Percentiles rank a stretch among this genome's conserved stretches.
phyloP scores from a whole-genome alignment of 345 rosid species.

The Linum tenue region DNA sequence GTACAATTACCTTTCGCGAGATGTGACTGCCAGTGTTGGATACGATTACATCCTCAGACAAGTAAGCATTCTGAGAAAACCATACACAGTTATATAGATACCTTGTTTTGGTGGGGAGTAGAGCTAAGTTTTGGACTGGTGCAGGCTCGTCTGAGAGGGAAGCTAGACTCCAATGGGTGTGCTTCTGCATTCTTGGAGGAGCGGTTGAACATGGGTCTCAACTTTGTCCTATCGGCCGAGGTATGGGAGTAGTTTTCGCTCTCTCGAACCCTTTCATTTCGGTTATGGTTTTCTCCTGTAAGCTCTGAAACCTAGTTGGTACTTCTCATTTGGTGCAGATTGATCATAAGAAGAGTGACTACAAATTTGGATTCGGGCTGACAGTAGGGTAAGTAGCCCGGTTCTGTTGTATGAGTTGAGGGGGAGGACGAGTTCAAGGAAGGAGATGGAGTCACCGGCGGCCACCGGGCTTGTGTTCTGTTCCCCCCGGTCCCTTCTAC shows the following conservation, averaged over 20 bases:
- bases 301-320: not conserved
- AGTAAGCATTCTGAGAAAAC: conserved; percentile 30
- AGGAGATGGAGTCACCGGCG: no score
- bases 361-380: conserved; percentile 90
- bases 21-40: conserved; percentile 80
- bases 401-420: not conserved
- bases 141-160: conserved; percentile 90
- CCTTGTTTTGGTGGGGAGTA: not conserved
- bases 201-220: conserved; percentile 82
- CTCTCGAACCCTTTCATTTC: not conserved
- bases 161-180: conserved; percentile 88
- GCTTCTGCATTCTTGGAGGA: conserved; percentile 79
- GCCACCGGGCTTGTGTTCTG: no score
- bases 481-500: no score
- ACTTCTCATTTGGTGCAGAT: conserved; percentile 37
- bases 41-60: conserved; percentile 96
- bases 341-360: conserved; percentile 89
- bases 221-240: conserved; percentile 88
- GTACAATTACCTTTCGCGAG: conserved; percentile 84
- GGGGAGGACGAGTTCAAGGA: no score
- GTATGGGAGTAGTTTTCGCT: conserved; percentile 21
- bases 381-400: conserved; percentile 50
- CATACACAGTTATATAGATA: no score
- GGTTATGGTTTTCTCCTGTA: no score
- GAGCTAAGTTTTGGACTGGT: conserved; percentile 10